phyloP scores from a whole-genome alignment of 768 basidiomycete genomes.

The Trametes sanguinea region DNA sequence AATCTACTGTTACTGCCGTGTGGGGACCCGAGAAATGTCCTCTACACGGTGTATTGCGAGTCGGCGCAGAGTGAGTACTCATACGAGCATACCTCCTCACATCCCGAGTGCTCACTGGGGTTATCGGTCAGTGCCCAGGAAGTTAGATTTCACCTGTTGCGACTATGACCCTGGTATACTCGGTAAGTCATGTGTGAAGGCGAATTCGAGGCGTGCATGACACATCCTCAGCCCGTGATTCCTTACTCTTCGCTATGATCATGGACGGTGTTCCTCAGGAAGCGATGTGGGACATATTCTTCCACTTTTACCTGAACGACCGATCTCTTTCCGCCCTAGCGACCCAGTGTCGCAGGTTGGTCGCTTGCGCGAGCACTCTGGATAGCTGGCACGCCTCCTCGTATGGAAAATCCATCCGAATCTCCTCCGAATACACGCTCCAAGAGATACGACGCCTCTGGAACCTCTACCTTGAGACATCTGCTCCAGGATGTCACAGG shows the following conservation, averaged over 20 bases:
- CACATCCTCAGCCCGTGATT: constrained; percentile 18
- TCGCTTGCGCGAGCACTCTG: neutral
- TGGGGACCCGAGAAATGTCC: constrained; percentile 22
- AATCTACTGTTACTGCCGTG: constrained; percentile 40
- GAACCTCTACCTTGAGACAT: constrained; percentile 29
- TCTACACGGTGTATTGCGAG: constrained; percentile 18
- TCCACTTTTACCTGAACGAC: constrained; percentile 19
- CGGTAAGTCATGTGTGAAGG: constrained; percentile 8
- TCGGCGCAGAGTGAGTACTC: neutral
- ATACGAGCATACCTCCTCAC: neutral
- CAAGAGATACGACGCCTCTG: constrained; percentile 17
- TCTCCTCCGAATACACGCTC: constrained; percentile 11
- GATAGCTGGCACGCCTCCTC: constrained; percentile 14
- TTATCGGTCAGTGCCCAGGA: neutral
- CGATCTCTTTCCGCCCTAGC: neutral
- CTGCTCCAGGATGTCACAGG: constrained; percentile 25
- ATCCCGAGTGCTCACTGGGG: no score
- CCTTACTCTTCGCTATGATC: constrained; percentile 27
- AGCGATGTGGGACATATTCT: constrained; percentile 17
- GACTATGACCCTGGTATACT: constrained; percentile 23
- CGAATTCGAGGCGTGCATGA: neutral
- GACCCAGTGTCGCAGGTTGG: constrained; percentile 15
- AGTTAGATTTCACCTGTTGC: constrained; percentile 24
- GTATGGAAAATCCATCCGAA: constrained; percentile 4
- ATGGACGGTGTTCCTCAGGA: constrained; percentile 1